A percentile compares a stretch with the other conserved stretches of the same genome.
These are phyloP conservation scores for Candida insectorum DNA, from an alignment of 805 yeast species.

Conservation along the genomic window DNA sequence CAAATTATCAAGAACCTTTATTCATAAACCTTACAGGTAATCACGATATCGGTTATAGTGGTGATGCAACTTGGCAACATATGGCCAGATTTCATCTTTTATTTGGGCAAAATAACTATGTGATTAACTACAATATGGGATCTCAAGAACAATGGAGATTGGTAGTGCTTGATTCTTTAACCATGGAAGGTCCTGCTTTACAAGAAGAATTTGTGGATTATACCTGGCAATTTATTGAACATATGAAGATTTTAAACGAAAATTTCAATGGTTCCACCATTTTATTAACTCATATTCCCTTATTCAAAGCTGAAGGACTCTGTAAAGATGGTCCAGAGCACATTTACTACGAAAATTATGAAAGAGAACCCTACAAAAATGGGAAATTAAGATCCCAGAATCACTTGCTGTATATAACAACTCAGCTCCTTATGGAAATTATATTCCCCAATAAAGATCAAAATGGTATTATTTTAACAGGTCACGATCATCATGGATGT, in stretches of 20 bases:
- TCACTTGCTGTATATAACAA: constrained; percentile 65
- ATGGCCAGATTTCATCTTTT: constrained; percentile 69
- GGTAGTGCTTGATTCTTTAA: constrained; percentile 80
- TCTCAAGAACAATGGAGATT: constrained; percentile 77
- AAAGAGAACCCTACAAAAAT: constrained; percentile 62
- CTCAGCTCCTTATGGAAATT: constrained; percentile 67
- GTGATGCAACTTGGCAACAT: constrained; percentile 92
- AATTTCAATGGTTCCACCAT: constrained; percentile 74
- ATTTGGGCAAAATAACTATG: constrained; percentile 85
- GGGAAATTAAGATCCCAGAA: constrained; percentile 80
- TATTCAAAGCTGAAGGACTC: constrained; percentile 75
- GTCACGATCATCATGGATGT: constrained; percentile 97
- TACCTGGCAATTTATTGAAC: constrained; percentile 72
- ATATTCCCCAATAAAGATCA: constrained; percentile 59
- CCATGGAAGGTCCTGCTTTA: constrained; percentile 86
- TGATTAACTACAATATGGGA: constrained; percentile 63
- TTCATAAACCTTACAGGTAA: constrained; percentile 88
- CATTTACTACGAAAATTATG: constrained; percentile 45
- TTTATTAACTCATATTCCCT: constrained; percentile 84
- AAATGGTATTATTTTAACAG: constrained; percentile 82
- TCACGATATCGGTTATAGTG: constrained; percentile 94
- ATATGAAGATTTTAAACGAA: constrained; percentile 46
- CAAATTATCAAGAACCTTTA: constrained; percentile 53
- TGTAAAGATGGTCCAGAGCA: constrained; percentile 83
- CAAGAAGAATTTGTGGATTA: constrained; percentile 65